A percentile compares a stretch with the other conserved stretches of the same genome.
Conservation (phyloP, 2,329 filamentous ascomycete species). For the Ilyonectria destructans region DNA sequence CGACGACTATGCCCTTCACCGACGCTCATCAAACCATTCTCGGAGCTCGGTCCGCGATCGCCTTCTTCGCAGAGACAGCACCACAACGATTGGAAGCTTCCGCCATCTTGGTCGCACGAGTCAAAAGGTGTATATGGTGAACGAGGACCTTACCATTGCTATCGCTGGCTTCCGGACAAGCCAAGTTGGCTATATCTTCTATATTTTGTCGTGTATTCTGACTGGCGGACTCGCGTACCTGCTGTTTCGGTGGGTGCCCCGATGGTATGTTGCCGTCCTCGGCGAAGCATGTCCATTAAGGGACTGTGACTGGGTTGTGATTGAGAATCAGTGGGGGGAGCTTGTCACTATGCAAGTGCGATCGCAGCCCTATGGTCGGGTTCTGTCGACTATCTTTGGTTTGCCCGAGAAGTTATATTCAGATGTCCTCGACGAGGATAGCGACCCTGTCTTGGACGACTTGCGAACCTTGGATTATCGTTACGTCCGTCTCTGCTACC, state of each 20-base stretch:
- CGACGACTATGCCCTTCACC: constrained; percentile 67
- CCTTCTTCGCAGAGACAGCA: constrained; percentile 81
- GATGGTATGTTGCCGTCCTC: constrained; percentile 85
- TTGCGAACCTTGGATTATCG: constrained; percentile 90
- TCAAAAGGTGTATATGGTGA: constrained; percentile 94
- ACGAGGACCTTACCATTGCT: constrained; percentile 94
- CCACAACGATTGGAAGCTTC: constrained; percentile 77
- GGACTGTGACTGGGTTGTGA: constrained; percentile 90
- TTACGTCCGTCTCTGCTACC: constrained; percentile 93
- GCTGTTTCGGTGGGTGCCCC: constrained; percentile 90
- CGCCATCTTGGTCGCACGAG: constrained; percentile 77
- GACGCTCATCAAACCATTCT: constrained; percentile 76
- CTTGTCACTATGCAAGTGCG: constrained; percentile 83
- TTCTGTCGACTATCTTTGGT: constrained; percentile 78
- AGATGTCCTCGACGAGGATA: constrained; percentile 71
- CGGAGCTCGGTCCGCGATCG: constrained; percentile 73
- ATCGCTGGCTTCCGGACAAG: constrained; percentile 93
- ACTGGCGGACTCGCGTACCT: constrained; percentile 88
- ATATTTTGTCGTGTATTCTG: constrained; percentile 78
- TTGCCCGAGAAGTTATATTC: constrained; percentile 73
- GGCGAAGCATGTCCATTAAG: constrained; percentile 79
- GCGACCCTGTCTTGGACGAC: constrained; percentile 82
- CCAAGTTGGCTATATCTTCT: constrained; percentile 76
- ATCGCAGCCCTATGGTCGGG: constrained; percentile 67
- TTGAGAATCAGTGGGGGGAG: constrained; percentile 99